Percentiles rank a stretch among this genome's conserved stretches.
Evolutionary conservation across 2,329 filamentous ascomycete genomes (phyloP).

Genomic region (Paecilomyces niveus): DNA sequence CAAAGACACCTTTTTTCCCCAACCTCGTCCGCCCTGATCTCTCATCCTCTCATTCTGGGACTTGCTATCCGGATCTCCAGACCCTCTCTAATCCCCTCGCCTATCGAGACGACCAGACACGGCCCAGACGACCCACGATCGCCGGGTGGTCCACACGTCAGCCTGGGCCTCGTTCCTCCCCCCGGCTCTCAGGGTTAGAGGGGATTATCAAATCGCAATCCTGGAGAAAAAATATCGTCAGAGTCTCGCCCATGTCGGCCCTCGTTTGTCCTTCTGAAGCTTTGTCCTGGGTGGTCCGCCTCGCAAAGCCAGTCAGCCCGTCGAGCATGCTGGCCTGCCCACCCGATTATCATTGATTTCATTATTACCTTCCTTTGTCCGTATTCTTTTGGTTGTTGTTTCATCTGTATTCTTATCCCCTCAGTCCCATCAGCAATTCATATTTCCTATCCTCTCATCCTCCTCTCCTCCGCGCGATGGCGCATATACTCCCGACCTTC

Average conservation of each 20-base stretch:
- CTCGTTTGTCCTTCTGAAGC: background rate
- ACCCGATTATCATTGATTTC: background rate
- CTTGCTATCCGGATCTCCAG: background rate
- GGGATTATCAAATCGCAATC: background rate
- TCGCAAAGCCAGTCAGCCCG: background rate
- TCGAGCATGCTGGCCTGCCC: background rate
- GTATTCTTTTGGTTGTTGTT: too few species aligned
- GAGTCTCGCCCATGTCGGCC: background rate
- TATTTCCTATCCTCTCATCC: background rate
- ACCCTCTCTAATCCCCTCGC: background rate
- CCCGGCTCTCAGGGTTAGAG: background rate
- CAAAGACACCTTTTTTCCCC: background rate
- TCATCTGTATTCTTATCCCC: background rate
- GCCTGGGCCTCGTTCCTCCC: background rate
- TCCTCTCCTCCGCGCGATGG: conserved; percentile 10
- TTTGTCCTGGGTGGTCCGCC: background rate
- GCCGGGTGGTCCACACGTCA: background rate
- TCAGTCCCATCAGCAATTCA: background rate
- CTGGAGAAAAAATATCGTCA: background rate
- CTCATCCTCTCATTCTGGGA: background rate
- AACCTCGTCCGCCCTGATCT: background rate
- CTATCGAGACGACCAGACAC: background rate
- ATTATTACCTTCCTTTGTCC: background rate
- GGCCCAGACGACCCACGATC: background rate
- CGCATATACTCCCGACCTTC: conserved; percentile 19